Base-by-base conservation (phyloP, 257 asterid genomes). In the Forsythia viridissima region DNA sequence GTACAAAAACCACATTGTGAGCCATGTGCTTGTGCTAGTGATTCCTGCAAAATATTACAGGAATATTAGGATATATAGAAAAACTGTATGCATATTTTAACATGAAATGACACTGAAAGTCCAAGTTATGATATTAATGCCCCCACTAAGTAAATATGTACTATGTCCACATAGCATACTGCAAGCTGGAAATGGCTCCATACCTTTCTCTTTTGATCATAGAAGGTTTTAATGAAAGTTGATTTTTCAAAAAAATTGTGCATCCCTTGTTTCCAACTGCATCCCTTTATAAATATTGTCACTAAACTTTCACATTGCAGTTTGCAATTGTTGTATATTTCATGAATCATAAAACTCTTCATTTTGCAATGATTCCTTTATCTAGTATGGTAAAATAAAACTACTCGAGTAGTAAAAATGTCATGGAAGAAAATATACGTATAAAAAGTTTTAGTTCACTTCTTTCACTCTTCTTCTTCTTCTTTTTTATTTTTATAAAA, bases 1-100 rank as follows among this genome's bases (percentile, higher is more conserved):
- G 98, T 95, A 87, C 99, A 95, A 82, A 93, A 95, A 70, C 99
- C 99, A 72, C 99, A 95, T 78, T 95, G 99, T 16, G 99, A 93
- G 75, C 98, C 99, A 86, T 95, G 99, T 59, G 93, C 81, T 10
- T 79, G 87, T 70, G 98, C 98, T 81, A 95, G 82, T 42, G 96
- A 88, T 85, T 95, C 99, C 99, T 95, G 90, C 52, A 85, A 71
- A 76, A 80, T 76, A 76, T 48, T 46, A 78, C 42, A 63, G 77
- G 77, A 38, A 71, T 34, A 74, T 79, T 11, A 81, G 46, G 77
- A 65, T 67, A 79, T 51, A 34, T 10, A 34, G 72, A 48, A 36
- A 34, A 61, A 57, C 51, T 4, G 13, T 4, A 30, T 59, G 57
- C 55, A 21, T 55, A 75, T 16, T 68, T 79, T 40, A 66, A 80